Evolutionary conservation across 805 yeast genomes (phyloP).

Genomic region (Saturnispora diversa): DNA sequence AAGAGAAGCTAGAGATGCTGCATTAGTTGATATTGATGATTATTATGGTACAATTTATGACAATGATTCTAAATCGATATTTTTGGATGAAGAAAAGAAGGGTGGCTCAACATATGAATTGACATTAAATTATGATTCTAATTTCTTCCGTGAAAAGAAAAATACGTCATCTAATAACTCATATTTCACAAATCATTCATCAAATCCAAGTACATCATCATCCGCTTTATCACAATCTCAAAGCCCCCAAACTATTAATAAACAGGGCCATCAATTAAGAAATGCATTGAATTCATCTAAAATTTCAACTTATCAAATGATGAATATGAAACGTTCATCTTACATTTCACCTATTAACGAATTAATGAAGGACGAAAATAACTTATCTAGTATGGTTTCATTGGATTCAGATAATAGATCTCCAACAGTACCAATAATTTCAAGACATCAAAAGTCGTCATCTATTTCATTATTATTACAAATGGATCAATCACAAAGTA

Average conservation of each 20-base stretch:
- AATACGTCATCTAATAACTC: constrained; percentile 10
- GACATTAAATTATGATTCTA: constrained; percentile 14
- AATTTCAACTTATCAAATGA: background rate
- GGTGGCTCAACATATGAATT: background rate
- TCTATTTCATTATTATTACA: constrained; percentile 3
- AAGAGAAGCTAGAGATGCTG: constrained; percentile 15
- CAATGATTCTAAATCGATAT: constrained; percentile 10
- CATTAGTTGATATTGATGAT: constrained; percentile 15
- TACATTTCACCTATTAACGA: constrained; percentile 25
- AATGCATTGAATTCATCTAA: constrained; percentile 14
- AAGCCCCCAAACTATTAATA: constrained; percentile 10
- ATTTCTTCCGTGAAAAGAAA: constrained; percentile 11
- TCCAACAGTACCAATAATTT: background rate
- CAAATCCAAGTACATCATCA: constrained; percentile 11
- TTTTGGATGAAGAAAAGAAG: constrained; percentile 11
- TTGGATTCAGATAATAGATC: background rate
- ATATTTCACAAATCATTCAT: constrained; percentile 12
- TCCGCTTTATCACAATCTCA: background rate
- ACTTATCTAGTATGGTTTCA: background rate
- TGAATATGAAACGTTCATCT: constrained; percentile 15
- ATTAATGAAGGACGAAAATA: constrained; percentile 12
- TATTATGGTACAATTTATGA: constrained; percentile 16
- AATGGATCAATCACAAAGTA: background rate
- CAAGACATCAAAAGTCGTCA: constrained; percentile 1
- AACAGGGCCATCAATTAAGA: constrained; percentile 20